These are phyloP conservation scores for Neostapfia colusana DNA, from an alignment of 176 grass and related monocot genomes.

Conservation along the genomic window DNA sequence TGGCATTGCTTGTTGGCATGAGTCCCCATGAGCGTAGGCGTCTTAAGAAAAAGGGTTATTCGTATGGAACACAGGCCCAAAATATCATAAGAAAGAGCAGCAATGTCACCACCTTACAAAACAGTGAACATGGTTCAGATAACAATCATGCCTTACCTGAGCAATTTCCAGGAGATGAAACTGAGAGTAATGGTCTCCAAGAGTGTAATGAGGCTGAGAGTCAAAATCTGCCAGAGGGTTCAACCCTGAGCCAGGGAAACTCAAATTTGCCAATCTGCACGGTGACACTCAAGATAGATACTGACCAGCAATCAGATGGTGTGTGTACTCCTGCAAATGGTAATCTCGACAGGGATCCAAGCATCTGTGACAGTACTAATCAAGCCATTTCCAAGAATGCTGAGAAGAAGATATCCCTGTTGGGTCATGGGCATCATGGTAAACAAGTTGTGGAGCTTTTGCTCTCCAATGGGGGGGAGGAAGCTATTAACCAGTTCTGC, in stretches of 20 bases:
- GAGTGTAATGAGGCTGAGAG: constrained; percentile 10
- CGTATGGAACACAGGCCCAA: constrained; percentile 53
- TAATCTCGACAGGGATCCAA: constrained; percentile 30
- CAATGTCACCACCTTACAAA: constrained; percentile 28
- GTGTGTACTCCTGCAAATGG: constrained; percentile 25
- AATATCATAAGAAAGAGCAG: constrained; percentile 49
- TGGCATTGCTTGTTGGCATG: constrained; percentile 83
- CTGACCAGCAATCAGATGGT: constrained; percentile 11
- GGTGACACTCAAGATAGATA: constrained; percentile 7
- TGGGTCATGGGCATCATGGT: constrained; percentile 85
- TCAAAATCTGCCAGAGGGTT: constrained; percentile 4
- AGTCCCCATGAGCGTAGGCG: constrained; percentile 78
- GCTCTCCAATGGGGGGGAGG: constrained; percentile 57
- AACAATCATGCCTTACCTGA: constrained; percentile 33
- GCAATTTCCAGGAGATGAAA: constrained; percentile 28
- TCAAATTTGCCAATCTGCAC: constrained; percentile 27
- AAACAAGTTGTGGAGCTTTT: constrained; percentile 87
- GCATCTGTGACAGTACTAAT: constrained; percentile 35
- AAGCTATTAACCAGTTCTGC: constrained; percentile 68
- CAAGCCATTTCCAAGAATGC: constrained; percentile 35
- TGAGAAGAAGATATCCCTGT: constrained; percentile 66
- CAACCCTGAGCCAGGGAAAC: constrained; percentile 23
- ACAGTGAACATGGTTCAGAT: constrained; percentile 36
- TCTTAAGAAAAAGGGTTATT: constrained; percentile 78
- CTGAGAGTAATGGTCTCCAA: constrained; percentile 16